These are phyloP conservation scores for Phytophthora brassicae DNA, from an alignment of 352 stramenopile species.

Conservation along the genomic window DNA sequence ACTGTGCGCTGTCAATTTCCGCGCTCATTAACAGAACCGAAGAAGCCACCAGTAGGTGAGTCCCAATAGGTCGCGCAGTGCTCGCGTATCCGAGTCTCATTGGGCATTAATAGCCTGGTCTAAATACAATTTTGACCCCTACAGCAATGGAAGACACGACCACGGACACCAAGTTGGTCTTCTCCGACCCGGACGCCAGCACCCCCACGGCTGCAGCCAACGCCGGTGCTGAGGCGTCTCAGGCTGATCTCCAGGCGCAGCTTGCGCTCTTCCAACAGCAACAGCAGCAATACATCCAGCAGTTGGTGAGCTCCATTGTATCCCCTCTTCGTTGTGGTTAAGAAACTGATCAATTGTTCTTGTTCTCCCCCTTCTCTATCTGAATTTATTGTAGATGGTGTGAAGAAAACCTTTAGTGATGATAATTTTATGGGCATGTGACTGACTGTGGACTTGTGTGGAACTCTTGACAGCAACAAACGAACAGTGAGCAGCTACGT, in stretches of 20 bases:
- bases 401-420: too few relatives aligned
- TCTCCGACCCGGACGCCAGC: conserved; percentile 29
- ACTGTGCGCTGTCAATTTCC: conserved; percentile 11
- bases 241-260: conserved; percentile 49
- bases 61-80: too few relatives aligned
- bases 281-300: conserved; percentile 61
- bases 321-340: background rate
- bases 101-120: background rate
- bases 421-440: too few relatives aligned
- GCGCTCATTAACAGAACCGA: conserved; percentile 19
- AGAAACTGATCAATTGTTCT: conserved; percentile 12
- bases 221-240: conserved; percentile 18
- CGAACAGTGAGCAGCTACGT: conserved; percentile 81
- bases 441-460: conserved; percentile 1
- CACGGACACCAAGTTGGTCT: conserved; percentile 33
- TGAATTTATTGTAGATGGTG: conserved; percentile 35
- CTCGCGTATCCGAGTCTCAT: background rate
- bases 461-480: conserved; percentile 37
- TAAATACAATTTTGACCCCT: too few relatives aligned
- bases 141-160: conserved; percentile 38
- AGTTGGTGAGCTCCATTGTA: conserved; percentile 37
- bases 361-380: background rate
- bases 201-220: conserved; percentile 19
- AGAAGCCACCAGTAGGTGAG: conserved; percentile 13
- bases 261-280: conserved; percentile 62